Percentiles rank a stretch among this genome's conserved stretches.
phyloP scores from a whole-genome alignment of 2,329 filamentous ascomycete species.

The Aspergillus spinulosporus region DNA sequence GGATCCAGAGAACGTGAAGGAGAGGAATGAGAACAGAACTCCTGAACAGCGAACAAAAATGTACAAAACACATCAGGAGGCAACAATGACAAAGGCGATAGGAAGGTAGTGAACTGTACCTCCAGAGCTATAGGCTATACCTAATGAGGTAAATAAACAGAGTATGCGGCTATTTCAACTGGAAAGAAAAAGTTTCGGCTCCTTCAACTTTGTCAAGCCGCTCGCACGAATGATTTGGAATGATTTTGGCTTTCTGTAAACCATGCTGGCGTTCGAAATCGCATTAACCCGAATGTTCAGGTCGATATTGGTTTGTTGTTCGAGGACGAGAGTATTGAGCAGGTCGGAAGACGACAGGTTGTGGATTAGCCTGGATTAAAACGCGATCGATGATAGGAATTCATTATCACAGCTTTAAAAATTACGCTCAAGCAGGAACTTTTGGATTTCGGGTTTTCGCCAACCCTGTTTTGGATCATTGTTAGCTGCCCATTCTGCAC shows the following conservation, averaged over 20 bases:
- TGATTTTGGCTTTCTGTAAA: background rate
- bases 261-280: background rate
- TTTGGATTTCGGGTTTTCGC: slow-evolving; percentile 50
- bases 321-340: background rate
- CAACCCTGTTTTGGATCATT: slow-evolving; percentile 44
- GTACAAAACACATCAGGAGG: slow-evolving; percentile 16
- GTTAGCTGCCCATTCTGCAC: slow-evolving; percentile 16
- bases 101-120: background rate
- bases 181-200: background rate
- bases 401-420: slow-evolving; percentile 34
- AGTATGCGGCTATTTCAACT: background rate
- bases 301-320: background rate
- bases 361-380: slow-evolving; percentile 18
- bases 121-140: slow-evolving; percentile 12
- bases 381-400: background rate
- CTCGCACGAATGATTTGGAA: background rate
- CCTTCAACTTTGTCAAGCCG: background rate
- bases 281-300: background rate
- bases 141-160: background rate
- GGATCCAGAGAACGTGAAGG: slow-evolving; percentile 13
- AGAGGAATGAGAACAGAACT: slow-evolving; percentile 25
- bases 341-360: slow-evolving; percentile 5
- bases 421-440: slow-evolving; percentile 50
- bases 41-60: slow-evolving; percentile 22
- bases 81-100: slow-evolving; percentile 16